A percentile compares a stretch with the other conserved stretches of the same genome.
These are phyloP conservation scores for Breviolum minutum DNA, from an alignment of 73 alveolate genomes.

Conservation along the genomic window DNA sequence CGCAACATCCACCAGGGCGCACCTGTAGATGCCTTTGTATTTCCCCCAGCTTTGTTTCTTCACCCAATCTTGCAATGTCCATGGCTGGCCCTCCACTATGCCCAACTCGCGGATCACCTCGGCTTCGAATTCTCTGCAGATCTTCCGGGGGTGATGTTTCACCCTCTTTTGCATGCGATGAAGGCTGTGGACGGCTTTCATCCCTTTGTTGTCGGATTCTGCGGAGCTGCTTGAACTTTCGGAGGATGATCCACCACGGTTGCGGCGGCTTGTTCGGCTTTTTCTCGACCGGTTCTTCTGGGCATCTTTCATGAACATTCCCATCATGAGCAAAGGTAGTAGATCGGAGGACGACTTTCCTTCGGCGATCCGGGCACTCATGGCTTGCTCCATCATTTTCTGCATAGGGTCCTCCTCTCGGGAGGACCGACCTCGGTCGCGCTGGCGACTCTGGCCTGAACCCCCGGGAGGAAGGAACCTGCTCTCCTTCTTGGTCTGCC, in stretches of 20 bases:
- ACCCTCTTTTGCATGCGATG: not conserved
- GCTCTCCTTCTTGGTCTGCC: not conserved
- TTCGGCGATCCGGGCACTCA: not conserved
- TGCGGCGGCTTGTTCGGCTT: not conserved
- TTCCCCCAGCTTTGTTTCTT: not conserved
- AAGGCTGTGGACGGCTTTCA: not conserved
- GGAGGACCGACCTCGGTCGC: not conserved
- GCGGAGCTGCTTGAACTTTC: not conserved
- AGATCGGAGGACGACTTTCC: not conserved
- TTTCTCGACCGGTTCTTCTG: not conserved
- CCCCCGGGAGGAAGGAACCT: not conserved
- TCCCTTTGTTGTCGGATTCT: not conserved
- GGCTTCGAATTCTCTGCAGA: not conserved
- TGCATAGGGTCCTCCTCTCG: not conserved
- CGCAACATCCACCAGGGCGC: not conserved
- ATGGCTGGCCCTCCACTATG: not conserved
- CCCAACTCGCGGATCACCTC: not conserved
- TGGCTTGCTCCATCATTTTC: not conserved
- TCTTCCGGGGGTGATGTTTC: not conserved
- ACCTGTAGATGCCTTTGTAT: slow-evolving; percentile 4
- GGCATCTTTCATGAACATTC: not conserved
- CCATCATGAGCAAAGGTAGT: slow-evolving; percentile 26
- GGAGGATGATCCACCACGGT: slow-evolving; percentile 69
- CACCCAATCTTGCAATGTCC: not conserved
- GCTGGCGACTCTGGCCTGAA: not conserved